Conservation (phyloP, 1,139 yeast species). For the Pichia sp. region DNA sequence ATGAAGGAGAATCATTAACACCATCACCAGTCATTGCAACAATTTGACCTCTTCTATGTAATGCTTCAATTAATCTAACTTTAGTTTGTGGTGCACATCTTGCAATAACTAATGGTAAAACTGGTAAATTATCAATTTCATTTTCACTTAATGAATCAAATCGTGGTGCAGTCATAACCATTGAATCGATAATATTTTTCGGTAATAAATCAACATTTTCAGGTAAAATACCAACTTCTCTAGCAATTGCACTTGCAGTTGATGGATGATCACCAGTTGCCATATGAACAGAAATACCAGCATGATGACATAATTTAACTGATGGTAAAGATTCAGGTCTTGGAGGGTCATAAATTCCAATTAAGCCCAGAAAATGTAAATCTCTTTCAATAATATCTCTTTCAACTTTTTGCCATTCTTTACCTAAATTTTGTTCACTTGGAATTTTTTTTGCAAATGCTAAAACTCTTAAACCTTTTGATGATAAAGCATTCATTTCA, state of each 20-base stretch:
- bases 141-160: slow-evolving; percentile 60
- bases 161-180: slow-evolving; percentile 73
- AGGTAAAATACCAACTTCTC: slow-evolving; percentile 80
- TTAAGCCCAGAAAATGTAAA: slow-evolving; percentile 58
- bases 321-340: slow-evolving; percentile 64
- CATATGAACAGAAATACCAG: slow-evolving; percentile 81
- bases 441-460: slow-evolving; percentile 53
- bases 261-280: slow-evolving; percentile 82
- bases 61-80: slow-evolving; percentile 77
- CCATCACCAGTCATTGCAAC: slow-evolving; percentile 90
- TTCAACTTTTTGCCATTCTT: slow-evolving; percentile 30
- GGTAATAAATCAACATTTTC: slow-evolving; percentile 58
- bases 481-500: slow-evolving; percentile 57
- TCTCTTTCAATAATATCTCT: slow-evolving; percentile 51
- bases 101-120: slow-evolving; percentile 72
- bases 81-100: slow-evolving; percentile 84
- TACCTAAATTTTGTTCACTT: slow-evolving; percentile 18
- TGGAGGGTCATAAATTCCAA: slow-evolving; percentile 83
- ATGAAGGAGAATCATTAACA: slow-evolving; percentile 76
- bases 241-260: slow-evolving; percentile 77
- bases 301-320: slow-evolving; percentile 62
- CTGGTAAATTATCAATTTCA: slow-evolving; percentile 61
- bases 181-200: slow-evolving; percentile 51
- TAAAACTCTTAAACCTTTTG: slow-evolving; percentile 67
- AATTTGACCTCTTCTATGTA: slow-evolving; percentile 63